Evolutionary conservation across 371 early-diverging fungal genomes (phyloP).

Genomic region (Circinella minor): DNA sequence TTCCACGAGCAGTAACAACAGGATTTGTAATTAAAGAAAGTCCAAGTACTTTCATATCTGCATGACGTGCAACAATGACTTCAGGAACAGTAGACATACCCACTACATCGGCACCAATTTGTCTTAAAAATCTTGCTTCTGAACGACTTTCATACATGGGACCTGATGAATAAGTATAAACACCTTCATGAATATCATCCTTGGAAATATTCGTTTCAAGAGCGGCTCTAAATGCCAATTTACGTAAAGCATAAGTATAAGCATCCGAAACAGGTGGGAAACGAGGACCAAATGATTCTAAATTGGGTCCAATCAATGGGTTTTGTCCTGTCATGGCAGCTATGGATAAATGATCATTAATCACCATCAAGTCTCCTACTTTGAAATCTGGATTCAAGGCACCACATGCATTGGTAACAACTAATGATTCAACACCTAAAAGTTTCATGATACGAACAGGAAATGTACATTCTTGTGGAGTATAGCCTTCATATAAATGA

Average conservation of each 20-base stretch:
- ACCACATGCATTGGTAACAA: conserved; percentile 95
- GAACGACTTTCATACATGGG: conserved; percentile 92
- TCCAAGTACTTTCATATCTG: conserved; percentile 87
- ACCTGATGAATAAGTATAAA: conserved; percentile 88
- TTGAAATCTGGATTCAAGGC: conserved; percentile 79
- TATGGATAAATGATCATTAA: conserved; percentile 89
- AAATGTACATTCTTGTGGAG: conserved; percentile 76
- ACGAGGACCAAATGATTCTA: conserved; percentile 85
- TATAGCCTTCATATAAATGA: conserved; percentile 90
- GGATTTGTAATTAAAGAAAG: conserved; percentile 87
- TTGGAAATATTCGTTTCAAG: conserved; percentile 56
- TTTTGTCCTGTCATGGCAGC: conserved; percentile 82
- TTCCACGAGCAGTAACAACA: conserved; percentile 72
- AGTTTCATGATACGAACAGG: conserved; percentile 90
- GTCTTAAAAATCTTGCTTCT: conserved; percentile 80
- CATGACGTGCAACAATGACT: conserved; percentile 91
- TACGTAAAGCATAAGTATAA: conserved; percentile 86
- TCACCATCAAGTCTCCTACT: conserved; percentile 89
- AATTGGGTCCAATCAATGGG: conserved; percentile 89
- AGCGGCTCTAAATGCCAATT: conserved; percentile 66
- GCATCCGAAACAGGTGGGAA: conserved; percentile 92
- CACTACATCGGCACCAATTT: conserved; percentile 85
- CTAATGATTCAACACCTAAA: conserved; percentile 78
- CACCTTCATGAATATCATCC: conserved; percentile 75
- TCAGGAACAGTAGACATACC: conserved; percentile 98